Evolutionary conservation across 2,329 filamentous ascomycete genomes (phyloP), one percentile per base, ranked within the genome.

Genomic region (Fusarium buharicum): DNA sequence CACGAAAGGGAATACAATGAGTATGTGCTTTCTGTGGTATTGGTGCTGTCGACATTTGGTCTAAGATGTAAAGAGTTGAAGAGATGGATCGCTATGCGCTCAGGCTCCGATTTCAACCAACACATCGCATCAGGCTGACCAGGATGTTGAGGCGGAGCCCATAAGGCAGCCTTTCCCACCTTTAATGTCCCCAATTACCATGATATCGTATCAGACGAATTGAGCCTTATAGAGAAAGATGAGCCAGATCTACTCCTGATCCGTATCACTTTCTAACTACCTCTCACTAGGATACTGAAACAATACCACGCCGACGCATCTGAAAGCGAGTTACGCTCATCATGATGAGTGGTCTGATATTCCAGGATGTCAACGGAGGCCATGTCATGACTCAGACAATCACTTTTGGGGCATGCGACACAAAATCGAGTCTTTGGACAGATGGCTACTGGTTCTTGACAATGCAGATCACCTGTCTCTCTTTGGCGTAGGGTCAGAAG

Each of bases 371-470:
- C n/a, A n/a, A n/a, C n/a, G n/a, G n/a, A n/a, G n/a, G n/a, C n/a
- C n/a, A n/a, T n/a, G n/a, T n/a, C n/a, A n/a, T n/a, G n/a, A n/a
- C n/a, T n/a, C n/a, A 6, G 17, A 64, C 17, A 62, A 70, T 10
- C 27, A 76, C 3, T 27, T 67, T 14, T 34, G 10, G 14, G 60
- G 50, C 0, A 69, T 72, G 2, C 60, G 62, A 1, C 28, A 50
- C 1, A 18, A 20, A 0, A 69, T 74, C 6, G 56, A 71, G 49
- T 38, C 58, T 2, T 16, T 51, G 6, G 10, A 30, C 4, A 33
- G 11, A 31, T 77, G 72, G 74, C 38, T 77, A 0, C 40, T 77
- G 4, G 34, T 77, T 12, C 38, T 76, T 11, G 74, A 77, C 13
- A 77, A 77, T 27, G 73, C 71, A 5, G 72, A 77, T 48, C 64